Base-by-base conservation (phyloP, 306 rosid species). In the Cucurbita pepo region DNA sequence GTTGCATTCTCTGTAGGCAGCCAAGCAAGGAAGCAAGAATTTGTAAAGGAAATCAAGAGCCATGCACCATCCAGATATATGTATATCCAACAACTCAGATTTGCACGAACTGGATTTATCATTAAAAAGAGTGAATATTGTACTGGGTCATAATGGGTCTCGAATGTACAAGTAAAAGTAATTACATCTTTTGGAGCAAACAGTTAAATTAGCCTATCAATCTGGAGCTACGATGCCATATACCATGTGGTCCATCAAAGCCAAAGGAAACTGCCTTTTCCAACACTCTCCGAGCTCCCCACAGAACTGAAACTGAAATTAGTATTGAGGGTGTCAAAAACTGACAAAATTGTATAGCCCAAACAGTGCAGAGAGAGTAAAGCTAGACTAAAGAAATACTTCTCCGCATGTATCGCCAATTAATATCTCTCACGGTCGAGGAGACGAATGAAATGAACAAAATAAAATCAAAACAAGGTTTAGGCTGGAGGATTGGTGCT, bases 401-500 rank as follows among this genome's bases (percentile, higher is more conserved):
- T 67, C 40, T 67, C 57, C 73, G 30, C 53, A 22, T 67, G 34
- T 41, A 18, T 41, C 69, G 21, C 52, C 50, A 67, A 47, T 67
- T 67, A 66, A 22, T 7, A 11, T 45, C 56, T 22, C 41, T 47
- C 72, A 25, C 0, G 22, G 21, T 21, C 47, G 72, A 67, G 72
- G 25, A 47, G 56, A 21, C 41, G 5, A 66, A 22, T 45, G 22
- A 67, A 44, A 34, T 25, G 57, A 67, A 67, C 56, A 67, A 47
- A 67, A 67, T 19, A 14, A 14, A 47, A 44, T 47, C 56, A 12
- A 67, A 67, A 67, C 8, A 16, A 48, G 37, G 62, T 54, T 69
- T 76, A 11, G 74, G 69, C 55, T 55, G 78, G 79, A 74, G 78
- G 79, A 74, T 64, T 82, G 73, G 67, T 76, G 40, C 77, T 71